Conservation (phyloP, 1,139 yeast species). For the Saccharomyces hybrid region DNA sequence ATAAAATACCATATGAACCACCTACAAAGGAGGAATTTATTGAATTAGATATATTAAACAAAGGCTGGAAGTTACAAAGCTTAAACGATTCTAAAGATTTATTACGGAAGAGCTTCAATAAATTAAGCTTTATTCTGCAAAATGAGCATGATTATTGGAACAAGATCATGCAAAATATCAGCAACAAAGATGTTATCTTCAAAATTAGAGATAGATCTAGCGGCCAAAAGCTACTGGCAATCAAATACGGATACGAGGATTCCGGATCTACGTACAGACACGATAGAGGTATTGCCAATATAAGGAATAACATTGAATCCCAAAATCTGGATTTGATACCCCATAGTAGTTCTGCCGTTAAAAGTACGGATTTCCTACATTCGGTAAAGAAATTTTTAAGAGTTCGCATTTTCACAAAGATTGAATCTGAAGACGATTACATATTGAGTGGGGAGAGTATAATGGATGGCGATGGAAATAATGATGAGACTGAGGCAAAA, state of each 20-base stretch:
- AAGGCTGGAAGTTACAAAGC: constrained; percentile 82
- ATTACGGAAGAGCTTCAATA: constrained; percentile 45
- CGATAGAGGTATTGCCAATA: constrained; percentile 68
- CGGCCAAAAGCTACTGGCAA: constrained; percentile 50
- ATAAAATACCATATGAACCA: constrained; percentile 35
- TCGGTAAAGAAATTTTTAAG: constrained; percentile 35
- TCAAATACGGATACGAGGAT: constrained; percentile 85
- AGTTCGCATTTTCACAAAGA: constrained; percentile 47
- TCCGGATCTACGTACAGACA: constrained; percentile 67
- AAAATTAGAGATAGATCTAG: constrained; percentile 52
- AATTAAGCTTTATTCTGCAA: constrained; percentile 47
- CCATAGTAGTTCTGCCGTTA: constrained; percentile 17
- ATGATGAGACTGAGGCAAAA: constrained; percentile 17
- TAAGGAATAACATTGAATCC: constrained; percentile 37
- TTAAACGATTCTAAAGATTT: constrained; percentile 48
- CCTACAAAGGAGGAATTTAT: constrained; percentile 18
- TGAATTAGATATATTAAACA: constrained; percentile 39
- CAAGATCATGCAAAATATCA: constrained; percentile 37
- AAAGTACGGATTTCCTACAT: constrained; percentile 19
- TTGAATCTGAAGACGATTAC: constrained; percentile 49
- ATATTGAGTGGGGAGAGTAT: constrained; percentile 33
- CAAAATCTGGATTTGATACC: constrained; percentile 38
- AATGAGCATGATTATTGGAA: constrained; percentile 75
- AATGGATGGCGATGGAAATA: constrained; percentile 7
- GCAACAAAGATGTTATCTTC: constrained; percentile 63